Evolutionary conservation across 768 basidiomycete genomes (phyloP).

Genomic region (Tephrocybe sp.): DNA sequence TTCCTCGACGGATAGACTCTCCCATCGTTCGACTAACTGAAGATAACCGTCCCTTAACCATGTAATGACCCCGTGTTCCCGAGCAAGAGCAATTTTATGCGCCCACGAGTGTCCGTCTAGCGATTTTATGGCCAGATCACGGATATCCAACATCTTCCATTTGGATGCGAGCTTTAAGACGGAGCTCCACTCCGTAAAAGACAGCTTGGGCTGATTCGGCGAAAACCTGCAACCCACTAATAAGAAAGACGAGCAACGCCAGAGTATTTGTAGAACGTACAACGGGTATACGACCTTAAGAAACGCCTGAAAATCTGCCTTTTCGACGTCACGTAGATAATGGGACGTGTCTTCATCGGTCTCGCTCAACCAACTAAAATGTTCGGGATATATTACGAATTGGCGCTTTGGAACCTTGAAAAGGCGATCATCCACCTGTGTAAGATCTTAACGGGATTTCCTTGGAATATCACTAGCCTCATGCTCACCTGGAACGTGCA

Average conservation of each 20-base stretch:
- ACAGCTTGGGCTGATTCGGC: not conserved
- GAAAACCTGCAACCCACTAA: not conserved
- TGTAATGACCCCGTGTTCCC: not conserved
- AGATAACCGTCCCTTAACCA: slow-evolving; percentile 2
- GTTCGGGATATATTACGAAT: slow-evolving; percentile 1
- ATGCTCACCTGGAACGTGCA: slow-evolving; percentile 1
- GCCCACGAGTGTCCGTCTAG: not conserved
- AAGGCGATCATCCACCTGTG: slow-evolving; percentile 1
- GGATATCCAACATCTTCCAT: slow-evolving; percentile 13
- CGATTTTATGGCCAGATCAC: slow-evolving; percentile 2
- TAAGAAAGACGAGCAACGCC: not conserved
- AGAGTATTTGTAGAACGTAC: slow-evolving; percentile 2
- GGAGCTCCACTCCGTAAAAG: slow-evolving; percentile 8
- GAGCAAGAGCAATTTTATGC: slow-evolving; percentile 1
- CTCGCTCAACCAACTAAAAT: not conserved
- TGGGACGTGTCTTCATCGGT: slow-evolving; percentile 1
- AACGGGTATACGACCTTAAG: slow-evolving; percentile 11
- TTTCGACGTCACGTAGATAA: not conserved
- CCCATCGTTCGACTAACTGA: not conserved
- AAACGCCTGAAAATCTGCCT: slow-evolving; percentile 6
- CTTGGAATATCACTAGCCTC: not conserved
- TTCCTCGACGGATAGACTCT: slow-evolving; percentile 7
- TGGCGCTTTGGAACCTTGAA: slow-evolving; percentile 8
- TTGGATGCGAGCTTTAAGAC: slow-evolving; percentile 11
- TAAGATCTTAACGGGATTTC: not conserved